Conservation (phyloP, 768 basidiomycete species). For the Suillus variegatus region DNA sequence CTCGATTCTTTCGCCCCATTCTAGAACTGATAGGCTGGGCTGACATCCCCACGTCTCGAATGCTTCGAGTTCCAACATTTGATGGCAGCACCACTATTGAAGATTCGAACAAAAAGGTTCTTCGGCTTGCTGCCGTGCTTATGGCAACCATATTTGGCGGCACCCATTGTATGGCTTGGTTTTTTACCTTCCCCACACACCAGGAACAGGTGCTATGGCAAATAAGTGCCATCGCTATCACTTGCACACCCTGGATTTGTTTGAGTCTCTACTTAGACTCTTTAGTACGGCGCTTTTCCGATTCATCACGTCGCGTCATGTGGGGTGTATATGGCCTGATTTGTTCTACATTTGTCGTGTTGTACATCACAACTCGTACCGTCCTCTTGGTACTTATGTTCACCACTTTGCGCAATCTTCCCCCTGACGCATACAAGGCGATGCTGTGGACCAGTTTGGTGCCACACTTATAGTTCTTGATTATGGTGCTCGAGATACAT, state of each 20-base stretch:
- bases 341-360: background rate
- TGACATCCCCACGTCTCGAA: background rate
- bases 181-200: background rate
- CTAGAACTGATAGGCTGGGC: background rate
- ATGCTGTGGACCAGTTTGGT: background rate
- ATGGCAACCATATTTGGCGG: slow-evolving; percentile 7
- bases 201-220: slow-evolving; percentile 23
- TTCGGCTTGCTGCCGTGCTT: background rate
- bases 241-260: background rate
- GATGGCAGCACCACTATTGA: background rate
- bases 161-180: slow-evolving; percentile 30
- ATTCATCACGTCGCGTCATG: too few relatives aligned
- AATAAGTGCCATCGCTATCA: slow-evolving; percentile 14
- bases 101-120: accelerated
- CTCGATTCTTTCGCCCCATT: background rate
- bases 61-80: background rate
- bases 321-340: background rate
- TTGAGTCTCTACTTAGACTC: too few relatives aligned
- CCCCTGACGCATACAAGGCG: background rate
- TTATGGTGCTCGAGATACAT: background rate
- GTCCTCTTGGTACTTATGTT: background rate
- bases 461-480: background rate
- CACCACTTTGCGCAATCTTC: background rate
- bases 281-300: too few relatives aligned
- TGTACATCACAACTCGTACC: background rate